Evolutionary conservation across 192 early-diverging fungal genomes (phyloP).

Genomic region (Coemansia sp.): DNA sequence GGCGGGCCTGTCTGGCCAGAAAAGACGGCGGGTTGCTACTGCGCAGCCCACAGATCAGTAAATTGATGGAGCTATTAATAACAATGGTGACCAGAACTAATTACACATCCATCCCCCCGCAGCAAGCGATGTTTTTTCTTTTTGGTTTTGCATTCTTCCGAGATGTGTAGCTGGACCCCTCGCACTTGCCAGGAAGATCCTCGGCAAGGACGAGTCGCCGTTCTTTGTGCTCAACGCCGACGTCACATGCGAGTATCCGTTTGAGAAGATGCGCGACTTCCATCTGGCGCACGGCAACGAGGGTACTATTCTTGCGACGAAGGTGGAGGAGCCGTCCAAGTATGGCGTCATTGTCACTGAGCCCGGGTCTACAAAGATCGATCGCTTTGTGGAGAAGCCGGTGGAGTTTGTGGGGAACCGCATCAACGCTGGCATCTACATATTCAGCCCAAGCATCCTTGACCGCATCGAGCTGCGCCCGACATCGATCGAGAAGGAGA

Average conservation of each 20-base stretch:
- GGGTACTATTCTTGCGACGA: slow-evolving; percentile 96
- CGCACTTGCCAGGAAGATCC: slow-evolving; percentile 89
- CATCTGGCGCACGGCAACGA: slow-evolving; percentile 88
- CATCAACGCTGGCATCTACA: slow-evolving; percentile 99
- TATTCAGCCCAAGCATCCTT: slow-evolving; percentile 89
- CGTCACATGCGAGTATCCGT: slow-evolving; percentile 99
- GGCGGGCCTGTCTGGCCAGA: too few species aligned
- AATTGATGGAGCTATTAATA: neutral
- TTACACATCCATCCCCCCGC: too few species aligned
- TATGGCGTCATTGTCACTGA: slow-evolving; percentile 97
- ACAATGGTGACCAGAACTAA: neutral
- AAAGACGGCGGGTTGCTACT: too few species aligned
- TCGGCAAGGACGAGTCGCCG: slow-evolving; percentile 85
- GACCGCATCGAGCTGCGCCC: slow-evolving; percentile 92
- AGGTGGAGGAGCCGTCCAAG: slow-evolving; percentile 97
- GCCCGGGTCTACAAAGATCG: slow-evolving; percentile 69
- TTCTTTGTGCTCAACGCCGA: slow-evolving; percentile 99
- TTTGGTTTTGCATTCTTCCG: neutral
- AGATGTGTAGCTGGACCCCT: slow-evolving; percentile 74
- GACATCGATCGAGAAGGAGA: slow-evolving; percentile 97
- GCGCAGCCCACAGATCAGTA: neutral
- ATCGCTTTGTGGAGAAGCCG: slow-evolving; percentile 98
- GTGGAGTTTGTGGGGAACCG: slow-evolving; percentile 92
- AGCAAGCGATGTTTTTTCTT: neutral
- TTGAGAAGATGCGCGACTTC: slow-evolving; percentile 85